A percentile compares a stretch with the other conserved stretches of the same genome.
Conservation (phyloP, 805 yeast genomes). For the Ogataea paradorogensis region DNA sequence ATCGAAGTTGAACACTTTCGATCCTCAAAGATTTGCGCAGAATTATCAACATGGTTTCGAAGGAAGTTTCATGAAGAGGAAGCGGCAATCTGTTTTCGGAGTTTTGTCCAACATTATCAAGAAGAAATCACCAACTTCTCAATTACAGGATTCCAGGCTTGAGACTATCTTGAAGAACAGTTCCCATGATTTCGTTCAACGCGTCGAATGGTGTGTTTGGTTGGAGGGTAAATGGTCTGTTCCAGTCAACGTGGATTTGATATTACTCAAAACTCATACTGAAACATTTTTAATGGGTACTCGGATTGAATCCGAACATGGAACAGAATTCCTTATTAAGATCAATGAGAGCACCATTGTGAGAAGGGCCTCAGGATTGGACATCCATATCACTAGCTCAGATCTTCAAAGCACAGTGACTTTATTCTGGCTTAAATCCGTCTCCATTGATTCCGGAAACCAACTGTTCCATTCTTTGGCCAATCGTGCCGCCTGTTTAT, state of each 20-base stretch:
- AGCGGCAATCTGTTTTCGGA: slow-evolving; percentile 29
- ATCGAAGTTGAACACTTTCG: slow-evolving; percentile 12
- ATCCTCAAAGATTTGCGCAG: slow-evolving; percentile 22
- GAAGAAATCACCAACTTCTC: not conserved
- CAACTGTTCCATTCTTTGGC: slow-evolving; percentile 10
- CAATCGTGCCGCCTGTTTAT: slow-evolving; percentile 15
- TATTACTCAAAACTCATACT: slow-evolving; percentile 17
- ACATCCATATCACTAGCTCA: slow-evolving; percentile 17
- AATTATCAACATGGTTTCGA: slow-evolving; percentile 22
- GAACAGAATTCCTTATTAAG: slow-evolving; percentile 16
- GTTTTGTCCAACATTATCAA: slow-evolving; percentile 20
- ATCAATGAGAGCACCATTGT: slow-evolving; percentile 15
- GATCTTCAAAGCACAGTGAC: slow-evolving; percentile 8
- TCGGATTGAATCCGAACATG: slow-evolving; percentile 10
- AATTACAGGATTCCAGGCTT: slow-evolving; percentile 3
- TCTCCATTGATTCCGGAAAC: slow-evolving; percentile 8
- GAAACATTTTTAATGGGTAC: slow-evolving; percentile 19
- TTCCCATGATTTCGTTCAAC: slow-evolving; percentile 20
- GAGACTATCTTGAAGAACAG: slow-evolving; percentile 10
- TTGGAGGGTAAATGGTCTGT: slow-evolving; percentile 27
- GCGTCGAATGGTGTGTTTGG: slow-evolving; percentile 30
- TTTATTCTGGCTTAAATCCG: slow-evolving; percentile 9
- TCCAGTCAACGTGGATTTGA: slow-evolving; percentile 13
- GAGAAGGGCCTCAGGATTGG: slow-evolving; percentile 21
- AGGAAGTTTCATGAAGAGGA: slow-evolving; percentile 11